Evolutionary conservation across 1,139 yeast genomes (phyloP).

Genomic region (Zygotorulaspora mrakii): DNA sequence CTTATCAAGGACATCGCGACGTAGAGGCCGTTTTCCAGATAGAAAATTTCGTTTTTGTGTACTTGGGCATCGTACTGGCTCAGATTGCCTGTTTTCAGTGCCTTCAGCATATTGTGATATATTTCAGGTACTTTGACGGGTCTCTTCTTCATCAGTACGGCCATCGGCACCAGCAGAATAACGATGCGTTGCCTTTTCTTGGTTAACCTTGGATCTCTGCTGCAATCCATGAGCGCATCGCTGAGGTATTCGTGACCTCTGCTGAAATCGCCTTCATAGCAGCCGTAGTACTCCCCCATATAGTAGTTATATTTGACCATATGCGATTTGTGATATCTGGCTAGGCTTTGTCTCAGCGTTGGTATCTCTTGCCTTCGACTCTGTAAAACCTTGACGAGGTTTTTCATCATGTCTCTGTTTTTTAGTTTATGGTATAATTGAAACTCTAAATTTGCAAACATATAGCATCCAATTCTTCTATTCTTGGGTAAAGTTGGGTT

Average conservation of each 20-base stretch:
- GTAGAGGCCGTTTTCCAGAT: conserved; percentile 60
- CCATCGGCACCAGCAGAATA: conserved; percentile 53
- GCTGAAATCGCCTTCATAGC: conserved; percentile 24
- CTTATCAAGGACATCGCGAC: conserved; percentile 56
- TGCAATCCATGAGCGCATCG: conserved; percentile 24
- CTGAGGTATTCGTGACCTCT: conserved; percentile 23
- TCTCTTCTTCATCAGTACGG: conserved; percentile 43
- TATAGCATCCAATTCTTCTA: conserved; percentile 66
- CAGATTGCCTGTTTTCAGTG: conserved; percentile 56
- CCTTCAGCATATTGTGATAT: conserved; percentile 50
- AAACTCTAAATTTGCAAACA: conserved; percentile 69
- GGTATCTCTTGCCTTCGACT: conserved; percentile 44
- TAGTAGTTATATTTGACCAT: conserved; percentile 28
- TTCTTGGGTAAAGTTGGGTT: conserved; percentile 48
- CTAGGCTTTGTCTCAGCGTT: conserved; percentile 29
- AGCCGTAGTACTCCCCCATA: conserved; percentile 35
- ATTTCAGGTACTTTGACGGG: conserved; percentile 39
- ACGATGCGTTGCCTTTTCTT: conserved; percentile 44
- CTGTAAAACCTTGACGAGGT: conserved; percentile 68
- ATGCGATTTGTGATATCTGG: conserved; percentile 24
- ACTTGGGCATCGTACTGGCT: conserved; percentile 46
- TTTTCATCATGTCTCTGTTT: conserved; percentile 73
- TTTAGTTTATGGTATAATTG: conserved; percentile 66
- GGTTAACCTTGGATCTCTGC: conserved; percentile 37
- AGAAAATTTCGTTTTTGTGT: conserved; percentile 44